Evolutionary conservation across 2,329 filamentous ascomycete genomes (phyloP).

Genomic region (Sarocladium kiliense): DNA sequence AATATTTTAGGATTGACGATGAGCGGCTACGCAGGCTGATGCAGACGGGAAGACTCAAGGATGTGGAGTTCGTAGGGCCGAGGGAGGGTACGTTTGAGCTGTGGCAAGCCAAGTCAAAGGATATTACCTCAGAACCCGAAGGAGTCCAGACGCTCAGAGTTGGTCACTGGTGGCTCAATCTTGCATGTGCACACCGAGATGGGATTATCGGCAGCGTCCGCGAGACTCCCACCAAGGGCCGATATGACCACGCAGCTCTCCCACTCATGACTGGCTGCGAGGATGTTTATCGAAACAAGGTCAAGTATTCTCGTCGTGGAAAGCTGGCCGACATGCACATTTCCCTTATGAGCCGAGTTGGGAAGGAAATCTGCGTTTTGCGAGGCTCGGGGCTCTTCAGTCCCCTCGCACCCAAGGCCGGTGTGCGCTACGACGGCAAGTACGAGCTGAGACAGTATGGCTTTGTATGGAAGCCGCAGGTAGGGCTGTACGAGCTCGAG

Average conservation of each 20-base stretch:
- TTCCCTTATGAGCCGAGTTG: constrained; percentile 43
- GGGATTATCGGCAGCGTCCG: constrained; percentile 42
- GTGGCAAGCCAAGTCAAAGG: constrained; percentile 30
- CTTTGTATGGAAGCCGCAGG: constrained; percentile 32
- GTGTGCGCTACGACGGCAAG: constrained; percentile 54
- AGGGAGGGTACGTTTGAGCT: constrained; percentile 23
- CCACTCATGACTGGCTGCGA: constrained; percentile 48
- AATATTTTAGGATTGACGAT: constrained; percentile 41
- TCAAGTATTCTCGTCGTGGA: constrained; percentile 42
- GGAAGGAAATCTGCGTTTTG: constrained; percentile 45
- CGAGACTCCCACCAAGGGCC: constrained; percentile 40
- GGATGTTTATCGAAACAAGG: constrained; percentile 29
- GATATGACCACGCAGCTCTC: constrained; percentile 41
- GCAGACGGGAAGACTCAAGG: constrained; percentile 27
- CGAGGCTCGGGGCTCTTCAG: constrained; percentile 46
- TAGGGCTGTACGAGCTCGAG: constrained; percentile 36
- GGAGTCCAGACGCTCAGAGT: background rate
- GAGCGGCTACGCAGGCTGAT: constrained; percentile 31
- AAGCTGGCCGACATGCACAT: constrained; percentile 40
- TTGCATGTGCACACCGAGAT: constrained; percentile 50
- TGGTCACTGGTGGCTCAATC: constrained; percentile 52
- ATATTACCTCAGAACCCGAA: constrained; percentile 31
- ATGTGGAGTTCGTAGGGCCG: constrained; percentile 32
- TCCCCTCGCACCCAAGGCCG: constrained; percentile 43
- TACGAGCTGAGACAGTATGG: constrained; percentile 46